phyloP scores from a whole-genome alignment of 1,139 yeast genomes.

The Geotrichum citri-aurantii region DNA sequence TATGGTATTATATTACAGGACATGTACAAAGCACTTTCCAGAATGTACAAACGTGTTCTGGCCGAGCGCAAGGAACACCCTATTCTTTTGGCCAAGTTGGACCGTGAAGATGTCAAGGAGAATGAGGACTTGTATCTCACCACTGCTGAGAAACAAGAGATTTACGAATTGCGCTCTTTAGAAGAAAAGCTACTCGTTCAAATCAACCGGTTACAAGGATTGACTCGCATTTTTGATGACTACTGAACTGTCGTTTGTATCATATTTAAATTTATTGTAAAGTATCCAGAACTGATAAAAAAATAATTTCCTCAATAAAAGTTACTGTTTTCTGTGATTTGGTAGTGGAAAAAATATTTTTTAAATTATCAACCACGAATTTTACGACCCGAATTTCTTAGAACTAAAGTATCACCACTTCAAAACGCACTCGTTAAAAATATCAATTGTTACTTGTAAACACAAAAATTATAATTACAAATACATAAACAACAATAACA shows the following conservation, averaged over 20 bases:
- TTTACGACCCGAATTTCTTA: neutral
- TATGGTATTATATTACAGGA: conserved; percentile 48
- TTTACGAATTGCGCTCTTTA: conserved; percentile 44
- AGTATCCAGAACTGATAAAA: neutral
- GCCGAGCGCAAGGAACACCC: conserved; percentile 56
- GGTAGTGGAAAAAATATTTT: too few relatives aligned
- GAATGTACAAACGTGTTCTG: conserved; percentile 51
- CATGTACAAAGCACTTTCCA: conserved; percentile 63
- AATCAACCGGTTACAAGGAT: conserved; percentile 34
- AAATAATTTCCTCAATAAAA: neutral
- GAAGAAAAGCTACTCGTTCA: conserved; percentile 37
- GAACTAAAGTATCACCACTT: neutral
- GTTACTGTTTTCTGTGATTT: neutral
- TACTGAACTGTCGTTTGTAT: conserved; percentile 26
- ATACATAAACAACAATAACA: neutral
- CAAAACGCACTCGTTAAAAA: too few relatives aligned
- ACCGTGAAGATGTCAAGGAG: conserved; percentile 85
- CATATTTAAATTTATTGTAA: neutral
- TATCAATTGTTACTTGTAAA: neutral
- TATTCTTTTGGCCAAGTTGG: conserved; percentile 69
- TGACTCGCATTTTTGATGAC: conserved; percentile 39
- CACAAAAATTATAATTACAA: neutral
- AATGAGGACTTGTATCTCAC: conserved; percentile 69
- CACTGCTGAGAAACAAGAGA: conserved; percentile 67
- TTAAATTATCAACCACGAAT: neutral